These are phyloP conservation scores for Citrus cavaleriei DNA, from an alignment of 345 rosid species.

Conservation along the genomic window DNA sequence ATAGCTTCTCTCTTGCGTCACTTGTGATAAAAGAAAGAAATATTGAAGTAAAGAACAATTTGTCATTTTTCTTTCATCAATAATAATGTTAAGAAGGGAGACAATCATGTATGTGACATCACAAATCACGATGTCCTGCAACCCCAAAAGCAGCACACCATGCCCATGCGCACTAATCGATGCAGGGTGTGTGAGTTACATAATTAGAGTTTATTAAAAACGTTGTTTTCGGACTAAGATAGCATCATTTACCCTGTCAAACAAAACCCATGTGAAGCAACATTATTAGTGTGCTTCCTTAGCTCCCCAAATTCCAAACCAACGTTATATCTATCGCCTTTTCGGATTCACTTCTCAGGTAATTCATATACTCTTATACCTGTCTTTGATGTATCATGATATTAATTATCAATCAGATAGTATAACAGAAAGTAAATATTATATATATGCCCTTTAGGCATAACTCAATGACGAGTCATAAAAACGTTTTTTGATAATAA, in stretches of 20 bases:
- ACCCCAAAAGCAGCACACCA: slow-evolving; percentile 11
- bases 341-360: not conserved
- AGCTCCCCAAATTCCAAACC: slow-evolving; percentile 17
- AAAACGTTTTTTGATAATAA: no score
- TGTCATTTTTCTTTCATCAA: not conserved
- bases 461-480: no score
- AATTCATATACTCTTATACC: not conserved
- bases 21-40: slow-evolving; percentile 14
- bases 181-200: slow-evolving; percentile 21
- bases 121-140: not conserved
- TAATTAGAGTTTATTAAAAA: slow-evolving; percentile 27
- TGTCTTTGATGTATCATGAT: not conserved
- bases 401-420: no score
- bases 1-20: slow-evolving; percentile 3
- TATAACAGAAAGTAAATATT: no score
- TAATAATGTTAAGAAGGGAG: not conserved
- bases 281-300: slow-evolving; percentile 16
- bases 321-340: slow-evolving; percentile 13
- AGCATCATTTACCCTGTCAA: slow-evolving; percentile 27
- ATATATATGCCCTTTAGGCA: no score
- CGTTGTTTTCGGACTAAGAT: slow-evolving; percentile 26
- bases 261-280: slow-evolving; percentile 26
- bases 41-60: not conserved
- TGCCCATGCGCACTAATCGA: slow-evolving; percentile 27
- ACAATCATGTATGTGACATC: not conserved